phyloP scores from a whole-genome alignment of 1,284 basidiomycete genomes.

The Malassezia caprae region DNA sequence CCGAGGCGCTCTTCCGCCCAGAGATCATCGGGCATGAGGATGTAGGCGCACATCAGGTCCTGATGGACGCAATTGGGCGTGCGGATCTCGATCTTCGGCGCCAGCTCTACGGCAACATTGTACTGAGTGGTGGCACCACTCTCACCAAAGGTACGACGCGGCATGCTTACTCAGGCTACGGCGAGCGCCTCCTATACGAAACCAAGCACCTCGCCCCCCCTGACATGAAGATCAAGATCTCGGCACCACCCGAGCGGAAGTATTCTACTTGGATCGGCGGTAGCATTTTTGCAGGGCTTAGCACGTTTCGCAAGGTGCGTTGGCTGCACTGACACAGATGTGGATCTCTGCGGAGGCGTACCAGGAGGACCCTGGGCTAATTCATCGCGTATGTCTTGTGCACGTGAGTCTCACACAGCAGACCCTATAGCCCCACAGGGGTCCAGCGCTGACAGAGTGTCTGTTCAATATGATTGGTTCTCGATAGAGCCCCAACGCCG shows the following conservation, averaged over 20 bases:
- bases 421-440: not conserved
- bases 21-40: slow-evolving; percentile 93
- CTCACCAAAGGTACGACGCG: slow-evolving; percentile 36
- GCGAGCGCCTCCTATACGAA: slow-evolving; percentile 86
- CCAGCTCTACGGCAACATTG: slow-evolving; percentile 88
- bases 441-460: not conserved
- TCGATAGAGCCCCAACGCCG: not conserved
- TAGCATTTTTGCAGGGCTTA: slow-evolving; percentile 67
- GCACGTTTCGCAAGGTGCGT: slow-evolving; percentile 87
- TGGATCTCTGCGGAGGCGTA: slow-evolving; percentile 93
- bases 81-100: slow-evolving; percentile 73
- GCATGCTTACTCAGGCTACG: slow-evolving; percentile 54
- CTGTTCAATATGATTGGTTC: not conserved
- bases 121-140: slow-evolving; percentile 91
- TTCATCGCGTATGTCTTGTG: slow-evolving; percentile 58
- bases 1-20: slow-evolving; percentile 95
- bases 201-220: slow-evolving; percentile 92
- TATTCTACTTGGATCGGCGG: slow-evolving; percentile 99
- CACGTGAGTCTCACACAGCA: not conserved
- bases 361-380: slow-evolving; percentile 95
- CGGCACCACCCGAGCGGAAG: slow-evolving; percentile 97
- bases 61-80: slow-evolving; percentile 52
- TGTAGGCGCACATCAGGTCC: slow-evolving; percentile 87
- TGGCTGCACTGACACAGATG: slow-evolving; percentile 18
- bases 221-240: slow-evolving; percentile 98